Base-by-base conservation (phyloP, 305 asterid genomes). In the Fraxinus dipetala region DNA sequence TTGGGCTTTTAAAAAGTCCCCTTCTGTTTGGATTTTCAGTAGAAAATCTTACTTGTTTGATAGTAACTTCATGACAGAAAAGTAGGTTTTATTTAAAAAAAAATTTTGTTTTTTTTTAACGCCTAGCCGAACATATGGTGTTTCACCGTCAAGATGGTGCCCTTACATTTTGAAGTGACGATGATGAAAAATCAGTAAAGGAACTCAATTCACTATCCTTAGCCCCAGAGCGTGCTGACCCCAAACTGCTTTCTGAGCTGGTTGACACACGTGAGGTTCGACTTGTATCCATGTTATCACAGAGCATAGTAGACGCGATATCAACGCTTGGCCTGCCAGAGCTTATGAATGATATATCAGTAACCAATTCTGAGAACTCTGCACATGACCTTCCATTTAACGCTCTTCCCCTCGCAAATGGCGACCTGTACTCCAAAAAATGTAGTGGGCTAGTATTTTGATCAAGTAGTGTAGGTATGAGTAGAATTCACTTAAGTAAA, bases 271-370 rank as follows among this genome's bases (percentile, higher is more conserved):
- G 81, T 26, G 95, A 89, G 30, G 85, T 85, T 61, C 91, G 86
- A 7, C 87, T 59, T 6, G 91, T 75, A 78, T 93, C 98, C 32
- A 89, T 1, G 83, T 82, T 75, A 22, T 95, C 99, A 32, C 31
- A 81, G 74, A 80, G 32, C 54, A 82, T 22, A 51, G 92, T 86
- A 6, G 95, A 91, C 24, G 84, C 67, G 69, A 85, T 84, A 86
- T 95, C 99, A 32, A 82, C 84, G 84, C 97, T 95, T 30, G 96
- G 92, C 90, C 98, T 90, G 10, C 85, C 96, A 6, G 98, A 91
- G 87, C 97, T 92, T 79, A 93, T 86, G 80, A 92, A 93, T 69
- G 98, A 92, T 88, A 95, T 90, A 72, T 95, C 98, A 1, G 94
- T 87, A 31, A 90, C 97, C 4, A 85, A 54, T 70, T 93, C 98